Evolutionary conservation across 164 flowering plant genomes (phyloP).

Genomic region (Kalanchoe fedtschenkoi): DNA sequence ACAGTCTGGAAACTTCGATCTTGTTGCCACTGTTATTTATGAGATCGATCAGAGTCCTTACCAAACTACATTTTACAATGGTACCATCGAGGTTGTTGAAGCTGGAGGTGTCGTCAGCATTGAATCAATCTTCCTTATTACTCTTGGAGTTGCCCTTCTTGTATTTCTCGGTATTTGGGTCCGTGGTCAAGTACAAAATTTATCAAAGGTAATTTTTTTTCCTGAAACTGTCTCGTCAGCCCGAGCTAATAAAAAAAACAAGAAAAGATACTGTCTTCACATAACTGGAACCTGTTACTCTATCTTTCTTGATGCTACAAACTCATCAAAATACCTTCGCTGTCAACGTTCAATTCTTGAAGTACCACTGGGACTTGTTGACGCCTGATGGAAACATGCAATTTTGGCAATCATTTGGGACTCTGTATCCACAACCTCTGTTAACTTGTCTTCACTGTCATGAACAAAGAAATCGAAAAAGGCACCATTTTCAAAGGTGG

Average conservation of each 20-base stretch:
- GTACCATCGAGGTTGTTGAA: conserved; percentile 91
- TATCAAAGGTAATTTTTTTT: conserved; percentile 56
- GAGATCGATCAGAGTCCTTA: conserved; percentile 74
- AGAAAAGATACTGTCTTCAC: no score
- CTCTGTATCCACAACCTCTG: conserved; percentile 49
- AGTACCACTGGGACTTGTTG: no score
- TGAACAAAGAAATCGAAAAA: background rate
- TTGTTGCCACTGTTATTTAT: conserved; percentile 76
- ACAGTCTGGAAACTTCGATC: conserved; percentile 93
- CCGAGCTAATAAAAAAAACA: background rate
- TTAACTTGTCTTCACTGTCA: conserved; percentile 34
- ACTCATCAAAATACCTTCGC: no score
- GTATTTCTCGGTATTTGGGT: conserved; percentile 62
- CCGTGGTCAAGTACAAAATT: conserved; percentile 47
- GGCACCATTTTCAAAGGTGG: conserved; percentile 12
- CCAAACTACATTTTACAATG: conserved; percentile 76
- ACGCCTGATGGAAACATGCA: background rate
- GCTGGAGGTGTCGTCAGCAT: conserved; percentile 61
- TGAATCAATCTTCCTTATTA: conserved; percentile 76
- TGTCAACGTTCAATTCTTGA: no score
- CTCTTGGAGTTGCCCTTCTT: conserved; percentile 65
- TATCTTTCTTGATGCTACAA: no score
- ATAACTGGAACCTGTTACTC: no score
- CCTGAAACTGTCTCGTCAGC: background rate
- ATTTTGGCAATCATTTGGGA: conserved; percentile 58